Conservation (phyloP, 2,329 filamentous ascomycete genomes). For the Diaporthe longicolla region DNA sequence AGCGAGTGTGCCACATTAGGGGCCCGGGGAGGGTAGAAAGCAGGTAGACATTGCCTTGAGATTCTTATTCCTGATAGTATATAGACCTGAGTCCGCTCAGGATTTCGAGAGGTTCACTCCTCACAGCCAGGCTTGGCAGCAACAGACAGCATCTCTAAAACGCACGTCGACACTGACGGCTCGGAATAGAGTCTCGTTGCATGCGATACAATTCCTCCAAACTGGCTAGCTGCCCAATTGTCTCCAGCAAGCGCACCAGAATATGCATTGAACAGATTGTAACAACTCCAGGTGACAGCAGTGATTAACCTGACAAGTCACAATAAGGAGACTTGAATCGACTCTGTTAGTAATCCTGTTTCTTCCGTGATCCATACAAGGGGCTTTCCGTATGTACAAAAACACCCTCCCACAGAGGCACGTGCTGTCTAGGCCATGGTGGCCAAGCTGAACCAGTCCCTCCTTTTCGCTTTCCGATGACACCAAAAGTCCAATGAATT, state of each 20-base stretch:
- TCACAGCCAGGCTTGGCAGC: not conserved
- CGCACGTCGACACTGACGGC: not conserved
- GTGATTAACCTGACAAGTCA: not conserved
- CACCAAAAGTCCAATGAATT: conserved; percentile 24
- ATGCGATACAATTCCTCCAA: not conserved
- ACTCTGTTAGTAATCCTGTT: conserved; percentile 1
- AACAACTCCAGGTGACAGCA: not conserved
- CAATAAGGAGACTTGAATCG: not conserved
- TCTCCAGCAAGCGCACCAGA: no score
- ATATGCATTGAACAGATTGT: not conserved
- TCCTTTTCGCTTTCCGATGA: conserved; percentile 24
- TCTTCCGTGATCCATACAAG: not conserved
- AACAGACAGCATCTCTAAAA: conserved; percentile 2
- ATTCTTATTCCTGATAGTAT: not conserved
- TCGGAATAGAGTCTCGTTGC: not conserved
- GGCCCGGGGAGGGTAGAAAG: not conserved
- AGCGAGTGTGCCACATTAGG: not conserved
- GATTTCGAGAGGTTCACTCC: not conserved
- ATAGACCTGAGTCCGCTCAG: conserved; percentile 1
- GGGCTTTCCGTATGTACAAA: conserved; percentile 20
- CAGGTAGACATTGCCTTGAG: not conserved
- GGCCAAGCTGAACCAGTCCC: conserved; percentile 12
- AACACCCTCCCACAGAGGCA: conserved; percentile 14
- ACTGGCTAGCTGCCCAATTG: not conserved
- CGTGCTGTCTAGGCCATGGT: conserved; percentile 15